Percentiles rank a stretch among this genome's conserved stretches.
Evolutionary conservation across 352 stramenopile species (phyloP).

Genomic region (Phytophthora agathidicida): DNA sequence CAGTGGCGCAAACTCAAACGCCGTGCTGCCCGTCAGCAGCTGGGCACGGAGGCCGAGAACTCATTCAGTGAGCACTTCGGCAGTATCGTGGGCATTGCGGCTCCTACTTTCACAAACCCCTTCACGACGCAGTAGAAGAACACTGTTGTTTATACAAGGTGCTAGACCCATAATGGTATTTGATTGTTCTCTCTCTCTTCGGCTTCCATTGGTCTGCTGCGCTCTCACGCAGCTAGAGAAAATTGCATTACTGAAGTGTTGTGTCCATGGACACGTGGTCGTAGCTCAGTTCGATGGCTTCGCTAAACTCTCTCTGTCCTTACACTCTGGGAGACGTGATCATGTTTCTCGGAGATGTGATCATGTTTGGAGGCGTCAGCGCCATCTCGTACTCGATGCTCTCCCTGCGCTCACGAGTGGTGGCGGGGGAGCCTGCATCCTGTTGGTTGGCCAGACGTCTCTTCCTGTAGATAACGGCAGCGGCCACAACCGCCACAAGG

Average conservation of each 20-base stretch:
- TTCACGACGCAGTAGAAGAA: conserved; percentile 21
- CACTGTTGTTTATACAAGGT: conserved; percentile 19
- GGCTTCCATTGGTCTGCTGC: conserved; percentile 33
- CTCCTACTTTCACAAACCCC: conserved; percentile 29
- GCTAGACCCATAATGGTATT: conserved; percentile 37
- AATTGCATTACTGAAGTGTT: conserved; percentile 29
- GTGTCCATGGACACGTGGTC: conserved; percentile 25
- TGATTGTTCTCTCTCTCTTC: conserved; percentile 32
- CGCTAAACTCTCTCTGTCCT: conserved; percentile 6
- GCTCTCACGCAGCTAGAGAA: conserved; percentile 22
- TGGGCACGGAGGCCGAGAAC: conserved; percentile 54
- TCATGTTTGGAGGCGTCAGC: conserved; percentile 27
- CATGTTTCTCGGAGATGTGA: conserved; percentile 12
- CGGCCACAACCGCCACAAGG: conserved; percentile 14
- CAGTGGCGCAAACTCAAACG: conserved; percentile 82
- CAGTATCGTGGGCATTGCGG: conserved; percentile 47
- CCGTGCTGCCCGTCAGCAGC: conserved; percentile 59
- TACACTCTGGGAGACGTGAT: conserved; percentile 38
- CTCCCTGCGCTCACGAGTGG: conserved; percentile 17
- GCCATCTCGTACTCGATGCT: conserved; percentile 45
- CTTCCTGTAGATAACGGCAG: conserved; percentile 26
- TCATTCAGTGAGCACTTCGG: conserved; percentile 66
- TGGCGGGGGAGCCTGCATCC: background rate
- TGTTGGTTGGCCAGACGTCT: conserved; percentile 2
- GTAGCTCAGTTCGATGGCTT: conserved; percentile 23